Conservation (phyloP, 2,329 filamentous ascomycete genomes). For the Alternaria gaisen region DNA sequence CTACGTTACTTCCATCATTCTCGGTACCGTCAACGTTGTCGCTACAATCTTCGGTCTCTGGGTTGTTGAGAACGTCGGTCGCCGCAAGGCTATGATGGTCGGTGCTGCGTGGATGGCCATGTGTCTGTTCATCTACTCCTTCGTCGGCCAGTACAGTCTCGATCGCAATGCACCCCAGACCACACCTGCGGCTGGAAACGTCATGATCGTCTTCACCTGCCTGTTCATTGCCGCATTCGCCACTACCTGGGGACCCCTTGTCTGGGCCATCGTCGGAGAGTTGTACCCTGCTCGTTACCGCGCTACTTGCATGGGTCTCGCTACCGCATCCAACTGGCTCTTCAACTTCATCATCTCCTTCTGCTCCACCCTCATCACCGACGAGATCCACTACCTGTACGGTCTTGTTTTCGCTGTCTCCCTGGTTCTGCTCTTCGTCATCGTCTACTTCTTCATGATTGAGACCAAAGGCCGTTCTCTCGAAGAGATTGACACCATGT, state of each 20-base stretch:
- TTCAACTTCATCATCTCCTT: constrained; percentile 65
- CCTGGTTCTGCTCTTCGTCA: constrained; percentile 67
- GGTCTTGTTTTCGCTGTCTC: constrained; percentile 79
- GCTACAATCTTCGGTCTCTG: constrained; percentile 57
- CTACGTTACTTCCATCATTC: constrained; percentile 59
- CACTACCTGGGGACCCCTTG: constrained; percentile 74
- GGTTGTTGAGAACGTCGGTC: constrained; percentile 59
- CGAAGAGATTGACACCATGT: constrained; percentile 80
- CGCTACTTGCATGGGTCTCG: constrained; percentile 56
- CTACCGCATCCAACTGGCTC: constrained; percentile 55
- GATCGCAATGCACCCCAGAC: constrained; percentile 44
- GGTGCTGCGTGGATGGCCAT: constrained; percentile 60
- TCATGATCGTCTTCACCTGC: constrained; percentile 74
- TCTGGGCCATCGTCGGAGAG: constrained; percentile 75
- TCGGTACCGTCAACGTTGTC: constrained; percentile 60
- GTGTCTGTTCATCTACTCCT: constrained; percentile 67
- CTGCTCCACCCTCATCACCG: constrained; percentile 81
- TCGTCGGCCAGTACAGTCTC: constrained; percentile 54
- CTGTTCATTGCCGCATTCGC: constrained; percentile 73
- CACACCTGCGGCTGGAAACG: constrained; percentile 61
- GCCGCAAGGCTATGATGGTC: constrained; percentile 56
- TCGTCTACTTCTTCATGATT: constrained; percentile 82
- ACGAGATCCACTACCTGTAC: constrained; percentile 74
- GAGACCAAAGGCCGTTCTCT: constrained; percentile 77
- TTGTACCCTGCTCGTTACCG: constrained; percentile 70